Evolutionary conservation across 441 rosid genomes (phyloP).

Genomic region (Iberis amara): DNA sequence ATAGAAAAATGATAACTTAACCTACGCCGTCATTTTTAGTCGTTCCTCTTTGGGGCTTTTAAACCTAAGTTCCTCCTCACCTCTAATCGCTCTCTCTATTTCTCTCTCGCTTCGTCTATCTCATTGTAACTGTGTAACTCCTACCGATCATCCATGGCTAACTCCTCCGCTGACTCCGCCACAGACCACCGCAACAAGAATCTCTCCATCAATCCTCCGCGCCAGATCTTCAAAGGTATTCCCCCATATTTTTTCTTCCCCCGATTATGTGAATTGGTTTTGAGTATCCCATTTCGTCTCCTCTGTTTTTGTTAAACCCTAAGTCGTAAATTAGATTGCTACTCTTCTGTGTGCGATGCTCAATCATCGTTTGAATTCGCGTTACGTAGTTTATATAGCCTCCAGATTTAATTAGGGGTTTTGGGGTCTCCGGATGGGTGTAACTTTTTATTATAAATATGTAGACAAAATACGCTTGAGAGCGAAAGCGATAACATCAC

Average conservation of each 20-base stretch:
- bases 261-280: background rate
- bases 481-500: no score
- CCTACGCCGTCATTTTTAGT: slow-evolving; percentile 26
- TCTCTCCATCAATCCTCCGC: slow-evolving; percentile 70
- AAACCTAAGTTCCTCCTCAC: slow-evolving; percentile 33
- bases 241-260: background rate
- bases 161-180: slow-evolving; percentile 45
- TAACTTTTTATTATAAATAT: background rate
- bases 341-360: background rate
- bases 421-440: slow-evolving; percentile 6
- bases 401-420: slow-evolving; percentile 37
- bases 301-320: slow-evolving; percentile 11
- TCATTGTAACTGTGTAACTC: slow-evolving; percentile 26
- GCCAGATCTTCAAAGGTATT: slow-evolving; percentile 82
- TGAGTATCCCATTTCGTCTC: slow-evolving; percentile 16
- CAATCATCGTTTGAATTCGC: slow-evolving; percentile 21
- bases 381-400: background rate
- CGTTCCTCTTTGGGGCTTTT: slow-evolving; percentile 22
- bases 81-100: slow-evolving; percentile 26
- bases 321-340: background rate
- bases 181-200: slow-evolving; percentile 41
- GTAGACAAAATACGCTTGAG: background rate
- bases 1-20: slow-evolving; percentile 1
- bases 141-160: slow-evolving; percentile 70
- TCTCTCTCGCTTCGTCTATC: slow-evolving; percentile 14